These are phyloP conservation scores for Thalassiosira hispida DNA, from an alignment of 352 stramenopile genomes.

Conservation along the genomic window DNA sequence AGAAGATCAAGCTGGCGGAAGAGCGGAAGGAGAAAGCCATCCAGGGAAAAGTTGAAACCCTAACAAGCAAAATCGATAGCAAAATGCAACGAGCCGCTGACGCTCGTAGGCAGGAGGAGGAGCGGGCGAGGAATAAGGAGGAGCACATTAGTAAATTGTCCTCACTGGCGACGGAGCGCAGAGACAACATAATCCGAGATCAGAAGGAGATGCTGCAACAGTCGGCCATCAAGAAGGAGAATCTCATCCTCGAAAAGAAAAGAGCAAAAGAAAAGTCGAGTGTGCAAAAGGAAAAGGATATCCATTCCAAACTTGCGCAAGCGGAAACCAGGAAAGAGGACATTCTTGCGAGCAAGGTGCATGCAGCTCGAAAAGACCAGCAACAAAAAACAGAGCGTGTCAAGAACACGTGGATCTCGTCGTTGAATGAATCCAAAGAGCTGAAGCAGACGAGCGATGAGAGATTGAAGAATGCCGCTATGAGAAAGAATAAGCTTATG, in stretches of 20 bases:
- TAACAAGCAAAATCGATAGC: constrained; percentile 8
- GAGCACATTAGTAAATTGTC: background rate
- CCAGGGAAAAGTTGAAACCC: background rate
- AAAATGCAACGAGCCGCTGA: constrained; percentile 16
- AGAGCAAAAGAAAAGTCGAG: background rate
- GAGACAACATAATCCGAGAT: constrained; percentile 1
- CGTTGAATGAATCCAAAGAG: constrained; percentile 5
- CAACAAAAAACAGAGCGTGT: background rate
- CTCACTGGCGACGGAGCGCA: constrained; percentile 12
- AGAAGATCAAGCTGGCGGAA: constrained; percentile 21
- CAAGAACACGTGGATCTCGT: background rate
- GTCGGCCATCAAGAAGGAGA: constrained; percentile 6
- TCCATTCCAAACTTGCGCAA: constrained; percentile 10
- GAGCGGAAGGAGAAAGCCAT: constrained; percentile 2
- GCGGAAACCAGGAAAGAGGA: constrained; percentile 13
- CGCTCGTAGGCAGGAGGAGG: constrained; percentile 1
- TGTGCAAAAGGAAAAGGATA: background rate
- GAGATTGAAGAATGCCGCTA: constrained; percentile 7
- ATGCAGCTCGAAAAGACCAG: background rate
- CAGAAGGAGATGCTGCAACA: background rate
- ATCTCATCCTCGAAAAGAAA: background rate
- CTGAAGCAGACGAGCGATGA: background rate
- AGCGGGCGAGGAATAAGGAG: constrained; percentile 1
- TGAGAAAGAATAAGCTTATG: constrained; percentile 23
- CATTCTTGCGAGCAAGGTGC: constrained; percentile 2